Percentiles rank a stretch among this genome's conserved stretches.
Conservation (phyloP, 352 stramenopile species). For the Salisapilia sapeloensis region DNA sequence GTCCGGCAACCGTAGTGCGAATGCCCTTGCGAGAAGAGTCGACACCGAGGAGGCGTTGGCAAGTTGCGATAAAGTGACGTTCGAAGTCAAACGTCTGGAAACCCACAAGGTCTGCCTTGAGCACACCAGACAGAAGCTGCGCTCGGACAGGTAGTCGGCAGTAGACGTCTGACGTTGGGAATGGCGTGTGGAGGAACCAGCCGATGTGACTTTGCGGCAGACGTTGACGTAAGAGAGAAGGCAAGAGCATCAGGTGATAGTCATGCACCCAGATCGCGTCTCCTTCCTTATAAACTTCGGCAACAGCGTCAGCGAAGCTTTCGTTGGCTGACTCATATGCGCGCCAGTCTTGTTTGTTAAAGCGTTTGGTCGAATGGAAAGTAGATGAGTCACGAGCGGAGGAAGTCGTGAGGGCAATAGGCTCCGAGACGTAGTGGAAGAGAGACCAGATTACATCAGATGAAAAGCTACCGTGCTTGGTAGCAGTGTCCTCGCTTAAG, state of each 20-base stretch:
- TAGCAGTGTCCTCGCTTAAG: conserved; percentile 63
- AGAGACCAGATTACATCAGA: conserved; percentile 84
- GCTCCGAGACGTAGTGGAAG: conserved; percentile 82
- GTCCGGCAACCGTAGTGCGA: conserved; percentile 35
- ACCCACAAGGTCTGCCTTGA: conserved; percentile 67
- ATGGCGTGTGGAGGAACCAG: conserved; percentile 82
- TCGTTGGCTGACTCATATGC: conserved; percentile 81
- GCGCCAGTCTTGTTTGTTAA: conserved; percentile 79
- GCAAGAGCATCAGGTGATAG: conserved; percentile 82
- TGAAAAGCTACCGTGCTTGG: conserved; percentile 76
- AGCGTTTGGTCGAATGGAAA: conserved; percentile 51
- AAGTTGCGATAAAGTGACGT: conserved; percentile 75
- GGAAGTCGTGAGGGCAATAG: conserved; percentile 25
- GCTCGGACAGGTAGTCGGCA: conserved; percentile 61
- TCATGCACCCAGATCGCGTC: conserved; percentile 83
- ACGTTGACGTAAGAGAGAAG: conserved; percentile 63
- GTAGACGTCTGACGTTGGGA: conserved; percentile 77
- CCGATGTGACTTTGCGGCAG: conserved; percentile 59
- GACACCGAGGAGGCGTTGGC: conserved; percentile 49
- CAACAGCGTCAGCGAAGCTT: conserved; percentile 71
- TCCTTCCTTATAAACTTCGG: conserved; percentile 77
- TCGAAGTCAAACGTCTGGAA: conserved; percentile 87
- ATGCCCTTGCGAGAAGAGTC: conserved; percentile 65
- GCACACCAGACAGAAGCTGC: conserved; percentile 54
- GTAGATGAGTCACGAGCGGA: conserved; percentile 9